Evolutionary conservation across 805 yeast species (phyloP).

Genomic region (Candida ponderosae): DNA sequence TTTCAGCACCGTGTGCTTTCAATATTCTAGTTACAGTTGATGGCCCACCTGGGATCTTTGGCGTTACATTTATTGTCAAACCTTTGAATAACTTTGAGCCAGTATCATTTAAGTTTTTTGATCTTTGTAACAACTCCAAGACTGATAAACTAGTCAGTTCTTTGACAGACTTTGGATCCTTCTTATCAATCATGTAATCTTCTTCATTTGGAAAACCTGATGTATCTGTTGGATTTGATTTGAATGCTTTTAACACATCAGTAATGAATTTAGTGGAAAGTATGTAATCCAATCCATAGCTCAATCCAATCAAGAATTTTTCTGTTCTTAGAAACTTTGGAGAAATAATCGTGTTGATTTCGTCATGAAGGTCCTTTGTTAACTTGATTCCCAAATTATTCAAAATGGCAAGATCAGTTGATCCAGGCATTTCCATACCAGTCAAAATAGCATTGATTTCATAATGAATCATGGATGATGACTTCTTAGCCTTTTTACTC

Average conservation of each 20-base stretch:
- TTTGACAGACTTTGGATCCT: slow-evolving; percentile 25
- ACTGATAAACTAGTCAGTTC: slow-evolving; percentile 20
- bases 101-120: slow-evolving; percentile 4
- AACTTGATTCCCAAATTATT: slow-evolving; percentile 51
- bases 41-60: slow-evolving; percentile 53
- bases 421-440: slow-evolving; percentile 48
- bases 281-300: slow-evolving; percentile 40
- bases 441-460: slow-evolving; percentile 48
- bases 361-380: slow-evolving; percentile 21
- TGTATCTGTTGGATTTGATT: slow-evolving; percentile 7
- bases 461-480: slow-evolving; percentile 21
- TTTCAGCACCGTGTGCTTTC: slow-evolving; percentile 47
- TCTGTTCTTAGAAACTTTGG: slow-evolving; percentile 83
- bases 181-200: slow-evolving; percentile 26
- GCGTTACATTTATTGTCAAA: slow-evolving; percentile 45
- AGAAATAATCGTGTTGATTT: slow-evolving; percentile 52
- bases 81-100: slow-evolving; percentile 36
- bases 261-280: slow-evolving; percentile 48
- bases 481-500: slow-evolving; percentile 10
- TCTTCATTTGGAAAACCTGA: slow-evolving; percentile 16
- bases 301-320: slow-evolving; percentile 69
- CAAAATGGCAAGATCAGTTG: slow-evolving; percentile 35
- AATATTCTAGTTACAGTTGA: slow-evolving; percentile 49
- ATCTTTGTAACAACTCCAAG: slow-evolving; percentile 6
- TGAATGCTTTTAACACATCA: slow-evolving; percentile 32